Percentiles rank a stretch among this genome's conserved stretches.
These are phyloP conservation scores for Gryganskiella cystojenkinii DNA, from an alignment of 192 early-diverging fungal genomes.

Conservation along the genomic window DNA sequence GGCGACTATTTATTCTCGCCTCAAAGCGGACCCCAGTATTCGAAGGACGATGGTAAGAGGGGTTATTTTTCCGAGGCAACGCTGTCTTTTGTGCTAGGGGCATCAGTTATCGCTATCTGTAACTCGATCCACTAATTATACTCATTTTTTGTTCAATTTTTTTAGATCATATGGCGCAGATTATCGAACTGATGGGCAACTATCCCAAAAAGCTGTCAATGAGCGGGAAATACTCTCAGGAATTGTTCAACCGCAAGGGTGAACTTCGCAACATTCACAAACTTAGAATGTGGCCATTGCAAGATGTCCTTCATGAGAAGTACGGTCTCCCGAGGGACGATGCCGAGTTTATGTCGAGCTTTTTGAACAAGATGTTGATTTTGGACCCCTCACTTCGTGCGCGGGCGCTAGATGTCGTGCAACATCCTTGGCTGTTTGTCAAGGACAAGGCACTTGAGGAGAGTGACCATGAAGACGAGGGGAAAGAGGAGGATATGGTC, in stretches of 20 bases:
- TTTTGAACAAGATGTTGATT: constrained; percentile 87
- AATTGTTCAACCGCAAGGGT: constrained; percentile 92
- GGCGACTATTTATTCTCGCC: constrained; percentile 98
- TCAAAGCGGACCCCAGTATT: constrained; percentile 82
- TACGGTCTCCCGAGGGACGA: constrained; percentile 80
- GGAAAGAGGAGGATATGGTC: too few species aligned
- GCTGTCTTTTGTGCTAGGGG: too few species aligned
- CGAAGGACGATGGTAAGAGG: constrained; percentile 87
- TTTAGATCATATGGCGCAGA: constrained; percentile 97
- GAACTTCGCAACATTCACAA: constrained; percentile 91
- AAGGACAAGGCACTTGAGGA: constrained; percentile 10
- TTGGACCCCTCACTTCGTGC: constrained; percentile 66
- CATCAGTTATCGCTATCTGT: too few species aligned
- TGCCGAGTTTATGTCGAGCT: constrained; percentile 83
- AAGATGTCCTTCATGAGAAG: constrained; percentile 91
- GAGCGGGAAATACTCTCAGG: constrained; percentile 85
- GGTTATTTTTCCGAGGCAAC: too few species aligned
- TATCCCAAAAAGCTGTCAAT: constrained; percentile 86
- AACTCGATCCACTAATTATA: background rate
- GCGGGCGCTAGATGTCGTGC: constrained; percentile 66
- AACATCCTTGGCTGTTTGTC: constrained; percentile 67
- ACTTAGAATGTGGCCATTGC: constrained; percentile 84
- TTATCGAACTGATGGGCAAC: constrained; percentile 92
- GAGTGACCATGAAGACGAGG: background rate
- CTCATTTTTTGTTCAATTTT: too few species aligned